These are phyloP conservation scores for Geranium rotundifolium DNA, from an alignment of 345 rosid species.

Conservation along the genomic window DNA sequence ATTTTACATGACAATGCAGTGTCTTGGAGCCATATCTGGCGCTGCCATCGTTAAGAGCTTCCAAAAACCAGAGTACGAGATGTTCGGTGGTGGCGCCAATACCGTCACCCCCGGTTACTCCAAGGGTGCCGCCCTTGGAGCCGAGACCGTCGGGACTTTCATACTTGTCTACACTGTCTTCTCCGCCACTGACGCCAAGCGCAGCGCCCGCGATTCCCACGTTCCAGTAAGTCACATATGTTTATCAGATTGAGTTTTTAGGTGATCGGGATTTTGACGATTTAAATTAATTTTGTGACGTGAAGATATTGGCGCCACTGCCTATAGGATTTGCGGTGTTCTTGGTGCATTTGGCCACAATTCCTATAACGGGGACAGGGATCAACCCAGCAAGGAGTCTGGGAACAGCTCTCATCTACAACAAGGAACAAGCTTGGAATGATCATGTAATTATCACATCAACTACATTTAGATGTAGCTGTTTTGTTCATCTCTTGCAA, in stretches of 20 bases:
- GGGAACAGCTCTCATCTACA: slow-evolving; percentile 38
- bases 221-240: slow-evolving; percentile 24
- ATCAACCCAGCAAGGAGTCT: slow-evolving; percentile 48
- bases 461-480: too few species aligned
- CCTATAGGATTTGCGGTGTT: slow-evolving; percentile 46
- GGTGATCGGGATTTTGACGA: too few species aligned
- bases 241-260: too few species aligned
- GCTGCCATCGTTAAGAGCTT: slow-evolving; percentile 34
- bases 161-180: slow-evolving; percentile 39
- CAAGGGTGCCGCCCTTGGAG: slow-evolving; percentile 26
- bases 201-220: slow-evolving; percentile 37
- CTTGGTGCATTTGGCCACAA: slow-evolving; percentile 42
- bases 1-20: slow-evolving; percentile 34
- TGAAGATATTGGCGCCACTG: slow-evolving; percentile 39
- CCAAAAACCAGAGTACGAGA: slow-evolving; percentile 16
- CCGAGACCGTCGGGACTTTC: slow-evolving; percentile 34
- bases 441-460: slow-evolving; percentile 16
- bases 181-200: slow-evolving; percentile 43
- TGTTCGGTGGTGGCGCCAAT: slow-evolving; percentile 33
- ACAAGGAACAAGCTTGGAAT: slow-evolving; percentile 33
- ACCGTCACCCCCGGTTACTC: slow-evolving; percentile 18
- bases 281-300: too few species aligned
- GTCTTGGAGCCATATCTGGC: slow-evolving; percentile 32
- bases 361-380: slow-evolving; percentile 39
- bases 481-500: too few species aligned